Evolutionary conservation across 805 yeast genomes (phyloP), one percentile per base, ranked within the genome.

Genomic region (Debaryomyces hansenii): DNA sequence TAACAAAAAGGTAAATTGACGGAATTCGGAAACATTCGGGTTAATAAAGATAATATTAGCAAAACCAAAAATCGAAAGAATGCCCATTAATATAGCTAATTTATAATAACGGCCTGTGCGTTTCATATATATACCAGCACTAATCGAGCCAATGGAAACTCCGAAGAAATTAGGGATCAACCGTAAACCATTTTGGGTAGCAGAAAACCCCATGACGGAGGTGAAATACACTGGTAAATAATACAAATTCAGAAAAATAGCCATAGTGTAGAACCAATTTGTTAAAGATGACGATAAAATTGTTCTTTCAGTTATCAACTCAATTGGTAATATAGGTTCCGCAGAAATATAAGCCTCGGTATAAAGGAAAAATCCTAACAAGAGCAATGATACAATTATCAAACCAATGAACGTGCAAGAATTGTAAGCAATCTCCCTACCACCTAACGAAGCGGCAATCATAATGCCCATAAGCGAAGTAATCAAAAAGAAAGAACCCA

Each of bases 191-290:
- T 79, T 78, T 47, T 79, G 67, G 5, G 85, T 77, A 2, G 88
- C 78, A 3, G 78, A 58, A 33, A 79, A 61, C 11, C 73, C 75
- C 50, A 75, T 59, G 2, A 82, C 87, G 0, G 87, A 66, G 12
- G 78, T 67, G 62, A 79, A 82, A 57, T 74, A 86, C 15, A 89
- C 74, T 1, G 96, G 96, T 3, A 83, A 74, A 63, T 83, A 88
- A 66, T 75, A 89, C 45, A 88, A 60, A 52, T 75, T 73, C 1
- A 90, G 69, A 60, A 78, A 86, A 14, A 78, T 76, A 1, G 82
- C 75, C 86, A 87, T 87, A 5, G 89, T 81, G 62, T 77, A 72
- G 54, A 86, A 83, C 81, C 87, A 82, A 62, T 84, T 84, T 37
- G 85, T 75, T 46, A 87, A 66, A 0, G 90, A 82, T 0, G 88